phyloP scores from a whole-genome alignment of 257 asterid genomes.

The Agastache rugosa region DNA sequence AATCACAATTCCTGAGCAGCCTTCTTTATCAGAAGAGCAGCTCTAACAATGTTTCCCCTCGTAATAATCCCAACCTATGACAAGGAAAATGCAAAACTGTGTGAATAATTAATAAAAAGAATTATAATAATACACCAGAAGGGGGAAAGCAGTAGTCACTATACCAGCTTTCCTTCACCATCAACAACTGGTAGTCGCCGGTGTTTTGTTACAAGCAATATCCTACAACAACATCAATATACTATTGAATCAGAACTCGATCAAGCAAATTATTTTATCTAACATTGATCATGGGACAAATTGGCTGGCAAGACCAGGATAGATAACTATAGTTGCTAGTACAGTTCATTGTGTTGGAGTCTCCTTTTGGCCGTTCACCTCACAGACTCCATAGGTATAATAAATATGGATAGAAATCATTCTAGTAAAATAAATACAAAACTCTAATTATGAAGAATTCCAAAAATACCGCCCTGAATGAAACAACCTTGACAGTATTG shows the following conservation, averaged over 20 bases:
- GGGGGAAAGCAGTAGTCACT: background rate
- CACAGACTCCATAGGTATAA: background rate
- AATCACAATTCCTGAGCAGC: background rate
- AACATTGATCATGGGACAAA: background rate
- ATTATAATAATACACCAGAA: background rate
- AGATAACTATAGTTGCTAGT: background rate
- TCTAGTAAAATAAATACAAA: too few species aligned
- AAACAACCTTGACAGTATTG: too few species aligned
- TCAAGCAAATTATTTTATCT: background rate
- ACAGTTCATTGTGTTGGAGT: background rate
- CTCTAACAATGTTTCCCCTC: conserved; percentile 33
- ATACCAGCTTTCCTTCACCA: conserved; percentile 36
- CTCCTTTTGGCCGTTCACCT: background rate
- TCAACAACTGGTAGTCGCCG: conserved; percentile 35
- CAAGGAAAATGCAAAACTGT: background rate
- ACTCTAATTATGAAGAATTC: too few species aligned
- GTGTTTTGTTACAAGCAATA: conserved; percentile 70
- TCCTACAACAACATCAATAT: conserved; percentile 43
- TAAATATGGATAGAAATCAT: too few species aligned
- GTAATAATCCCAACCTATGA: conserved; percentile 32
- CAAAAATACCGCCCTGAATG: too few species aligned
- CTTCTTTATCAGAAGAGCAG: conserved; percentile 34
- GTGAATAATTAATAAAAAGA: background rate
- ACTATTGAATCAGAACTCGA: background rate
- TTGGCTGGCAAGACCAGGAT: background rate